Evolutionary conservation across 805 yeast species (phyloP), one percentile per base, ranked within the genome.

Genomic region (Grigorovia jiainica): DNA sequence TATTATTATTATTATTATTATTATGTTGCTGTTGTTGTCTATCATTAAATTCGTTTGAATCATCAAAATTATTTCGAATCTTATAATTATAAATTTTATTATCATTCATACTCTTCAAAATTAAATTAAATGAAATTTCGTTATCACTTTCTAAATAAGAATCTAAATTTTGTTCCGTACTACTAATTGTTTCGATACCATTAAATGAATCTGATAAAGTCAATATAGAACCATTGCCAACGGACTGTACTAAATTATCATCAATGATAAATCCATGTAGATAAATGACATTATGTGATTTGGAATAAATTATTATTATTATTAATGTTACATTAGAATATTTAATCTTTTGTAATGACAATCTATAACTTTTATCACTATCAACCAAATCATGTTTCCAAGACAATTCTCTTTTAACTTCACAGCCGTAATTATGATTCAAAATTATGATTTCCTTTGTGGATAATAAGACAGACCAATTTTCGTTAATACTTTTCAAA

Each of bases 351-450:
- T 61, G 54, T 2, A 70, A 53, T 2, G 56, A 47, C 41, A 82
- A 43, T 40, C 56, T 62, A 42, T 79, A 49, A 0, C 85, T 69
- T 1, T 72, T 70, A 49, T 85, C 95, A 1, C 56, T 47, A 7
- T 72, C 67, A 34, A 71, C 70, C 18, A 82, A 58, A 45, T 63
- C 73, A 58, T 87, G 95, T 46, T 79, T 81, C 89, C 94, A 83
- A 0, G 89, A 73, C 1, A 86, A 52, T 2, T 75, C 45, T 43
- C 82, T 67, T 24, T 61, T 61, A n/a, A 75, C 53, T 3, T 61
- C 58, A 7, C 47, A 53, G 1, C 62, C 60, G 13, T 48, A 41
- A 15, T 55, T 55, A 27, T 40, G 47, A 10, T 65, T 65, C 16
- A 80, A 50, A 69, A 87, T 64, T 0, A 76, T 70, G 7, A 87